These are phyloP conservation scores for Umbellularia californica DNA, from an alignment of 164 flowering plant species.

Conservation along the genomic window DNA sequence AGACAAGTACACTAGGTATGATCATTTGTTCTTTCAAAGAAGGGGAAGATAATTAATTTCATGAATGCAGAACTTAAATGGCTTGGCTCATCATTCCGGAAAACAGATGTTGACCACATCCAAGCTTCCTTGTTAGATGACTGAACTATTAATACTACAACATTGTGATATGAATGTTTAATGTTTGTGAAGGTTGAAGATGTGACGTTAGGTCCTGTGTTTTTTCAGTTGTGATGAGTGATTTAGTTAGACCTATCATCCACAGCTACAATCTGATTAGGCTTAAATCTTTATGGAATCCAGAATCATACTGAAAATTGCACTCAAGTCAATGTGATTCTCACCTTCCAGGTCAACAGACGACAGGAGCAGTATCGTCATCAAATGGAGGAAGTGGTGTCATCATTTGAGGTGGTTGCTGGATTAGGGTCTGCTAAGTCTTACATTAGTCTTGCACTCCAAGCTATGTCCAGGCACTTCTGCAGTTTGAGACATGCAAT, in stretches of 20 bases:
- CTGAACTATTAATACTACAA: background rate
- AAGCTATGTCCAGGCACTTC: constrained; percentile 82
- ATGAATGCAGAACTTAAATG: background rate
- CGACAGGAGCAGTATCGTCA: constrained; percentile 66
- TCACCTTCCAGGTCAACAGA: constrained; percentile 55
- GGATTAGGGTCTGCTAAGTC: constrained; percentile 68
- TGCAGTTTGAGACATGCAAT: constrained; percentile 64
- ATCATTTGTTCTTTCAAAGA: background rate
- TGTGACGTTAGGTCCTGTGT: too few relatives aligned
- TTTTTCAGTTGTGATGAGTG: background rate
- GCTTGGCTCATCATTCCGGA: background rate
- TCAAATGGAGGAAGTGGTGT: constrained; percentile 62
- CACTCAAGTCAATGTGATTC: background rate
- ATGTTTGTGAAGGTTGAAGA: too few relatives aligned
- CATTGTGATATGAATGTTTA: background rate
- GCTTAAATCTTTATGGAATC: background rate
- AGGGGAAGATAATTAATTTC: background rate
- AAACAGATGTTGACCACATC: background rate
- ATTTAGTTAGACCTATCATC: background rate
- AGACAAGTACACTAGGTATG: background rate
- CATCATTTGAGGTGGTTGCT: constrained; percentile 66
- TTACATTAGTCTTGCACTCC: constrained; percentile 71
- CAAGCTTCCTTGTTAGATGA: background rate
- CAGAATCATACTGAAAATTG: background rate
- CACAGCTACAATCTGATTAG: background rate